These are phyloP conservation scores for Curvularia eragrostidis DNA, from an alignment of 2,329 filamentous ascomycete species.

Conservation along the genomic window DNA sequence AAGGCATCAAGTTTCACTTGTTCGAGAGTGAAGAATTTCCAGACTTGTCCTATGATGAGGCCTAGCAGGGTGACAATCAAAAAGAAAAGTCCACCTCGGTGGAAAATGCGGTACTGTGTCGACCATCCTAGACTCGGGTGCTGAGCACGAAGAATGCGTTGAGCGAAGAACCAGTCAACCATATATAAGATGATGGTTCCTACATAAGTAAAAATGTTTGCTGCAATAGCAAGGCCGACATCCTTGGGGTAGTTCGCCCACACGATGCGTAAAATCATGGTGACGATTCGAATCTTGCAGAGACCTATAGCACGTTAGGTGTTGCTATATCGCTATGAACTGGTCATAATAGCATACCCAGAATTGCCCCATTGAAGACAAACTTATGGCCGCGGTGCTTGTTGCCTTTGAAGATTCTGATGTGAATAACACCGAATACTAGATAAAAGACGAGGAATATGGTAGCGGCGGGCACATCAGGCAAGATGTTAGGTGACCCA, in stretches of 20 bases:
- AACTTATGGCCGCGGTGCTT: slow-evolving; percentile 53
- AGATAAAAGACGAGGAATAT: slow-evolving; percentile 54
- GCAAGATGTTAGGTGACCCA: slow-evolving; percentile 36
- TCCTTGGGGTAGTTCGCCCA: slow-evolving; percentile 49
- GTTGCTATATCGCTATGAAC: background rate
- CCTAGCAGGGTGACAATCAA: slow-evolving; percentile 70
- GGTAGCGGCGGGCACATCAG: slow-evolving; percentile 52
- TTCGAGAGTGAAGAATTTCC: slow-evolving; percentile 72
- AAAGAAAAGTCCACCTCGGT: slow-evolving; percentile 56
- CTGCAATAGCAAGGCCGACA: slow-evolving; percentile 61
- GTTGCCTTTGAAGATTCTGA: slow-evolving; percentile 52
- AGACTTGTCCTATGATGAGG: slow-evolving; percentile 69
- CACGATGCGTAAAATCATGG: slow-evolving; percentile 52
- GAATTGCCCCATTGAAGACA: slow-evolving; percentile 51
- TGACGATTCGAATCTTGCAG: slow-evolving; percentile 53
- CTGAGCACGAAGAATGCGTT: slow-evolving; percentile 75
- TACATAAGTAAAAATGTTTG: slow-evolving; percentile 73
- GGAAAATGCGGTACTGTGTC: slow-evolving; percentile 56
- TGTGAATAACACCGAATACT: slow-evolving; percentile 49
- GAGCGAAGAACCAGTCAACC: slow-evolving; percentile 78
- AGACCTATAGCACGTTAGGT: slow-evolving; percentile 46
- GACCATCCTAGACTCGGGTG: slow-evolving; percentile 77
- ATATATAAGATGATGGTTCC: slow-evolving; percentile 81
- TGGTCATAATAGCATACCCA: slow-evolving; percentile 40
- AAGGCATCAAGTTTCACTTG: slow-evolving; percentile 59